Base-by-base conservation (phyloP, 2,329 filamentous ascomycete genomes). In the Aspergillus tubingensis region DNA sequence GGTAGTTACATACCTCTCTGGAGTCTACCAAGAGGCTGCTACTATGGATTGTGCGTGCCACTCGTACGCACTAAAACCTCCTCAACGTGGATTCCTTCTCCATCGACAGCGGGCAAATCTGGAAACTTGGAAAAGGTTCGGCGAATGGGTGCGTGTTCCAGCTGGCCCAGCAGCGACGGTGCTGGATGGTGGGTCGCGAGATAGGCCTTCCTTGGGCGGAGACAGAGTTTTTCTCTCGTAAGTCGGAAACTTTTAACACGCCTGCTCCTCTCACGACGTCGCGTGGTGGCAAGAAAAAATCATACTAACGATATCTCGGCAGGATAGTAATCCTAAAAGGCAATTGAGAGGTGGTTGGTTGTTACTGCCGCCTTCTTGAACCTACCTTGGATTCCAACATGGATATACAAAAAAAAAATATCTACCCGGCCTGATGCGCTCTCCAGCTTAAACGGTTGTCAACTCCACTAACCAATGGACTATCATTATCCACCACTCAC, bases 191-290 rank as follows among this genome's bases (percentile, higher is more conserved):
- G 63, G 63, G 58, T 23, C 56, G 55, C 21, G 27, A 21, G 43
- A 58, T 54, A 57, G 39, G 41, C 17, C 53, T 44, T 57, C 41
- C 36, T 30, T 30, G 36, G 51, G 54, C 55, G 44, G 59, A 54
- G 50, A 38, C 23, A 55, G 39, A 58, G 19, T 54, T 58, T 61
- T 58, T 62, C 53, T 62, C 58, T 64, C 58, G 60, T 60, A 62
- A 62, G 27, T 30, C 27, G 10, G 27, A 30, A 30, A 2, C 27
- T 30, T 11, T 11, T 30, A 30, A 30, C 27, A 30, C 27, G 27
- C 27, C 10, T 44, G 17, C 41, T 44, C 41, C 17, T 44, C 41
- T 17, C 41, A 8, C 41, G n/a, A 21, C 3, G 17, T 44, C 41
- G 41, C 41, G 41, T 17, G 17, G 41, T 44, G 41, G 41, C 41